Evolutionary conservation across 192 early-diverging fungal genomes (phyloP), one percentile per base, ranked within the genome.

Genomic region (Phlyctochytrium planicorne): DNA sequence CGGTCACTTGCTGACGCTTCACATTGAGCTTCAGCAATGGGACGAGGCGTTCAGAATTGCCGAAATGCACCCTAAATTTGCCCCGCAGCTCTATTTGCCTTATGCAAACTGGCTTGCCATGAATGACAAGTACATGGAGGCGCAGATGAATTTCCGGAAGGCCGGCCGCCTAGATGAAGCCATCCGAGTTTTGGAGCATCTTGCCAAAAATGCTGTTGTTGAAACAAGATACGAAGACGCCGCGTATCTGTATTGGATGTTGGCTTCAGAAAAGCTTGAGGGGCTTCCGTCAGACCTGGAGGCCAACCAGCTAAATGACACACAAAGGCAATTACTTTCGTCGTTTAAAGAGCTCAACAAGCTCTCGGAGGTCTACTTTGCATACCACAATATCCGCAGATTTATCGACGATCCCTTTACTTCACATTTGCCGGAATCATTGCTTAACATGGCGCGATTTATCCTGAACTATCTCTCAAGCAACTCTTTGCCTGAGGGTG

Each of bases 381-480:
- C 82, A 12, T 87, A 85, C 59, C 61, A 79, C 52, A 60, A 70
- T 55, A 70, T 87, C 35, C 47, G 80, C 2, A 66, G 76, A 33
- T 87, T 77, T 65, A 61, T 87, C 20, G 81, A 87, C 35, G 78
- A 86, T 12, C 86, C 86, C 1, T 87, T 87, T 62, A 87, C 86
- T 0, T 73, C 77, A 14, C 77, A 78, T 31, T 34, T 76, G 3
- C 73, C 84, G 6, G 80, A 81, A 52, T 69, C 79, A 0, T 59
- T 87, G 27, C 67, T 86, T 32, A 80, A 72, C 66, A 82, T 86
- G 78, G 71, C 82, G n/a, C 72, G 72, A 16, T 85, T 78, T 66
- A 60, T 80, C 3, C 59, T 83, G 47, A 59, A 72, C 60, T 71
- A 76, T 33, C 64, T 75, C 27, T 71, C 62, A 35, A 75, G 69